Evolutionary conservation across 441 rosid species (phyloP).

Genomic region (Syzygium malaccense): DNA sequence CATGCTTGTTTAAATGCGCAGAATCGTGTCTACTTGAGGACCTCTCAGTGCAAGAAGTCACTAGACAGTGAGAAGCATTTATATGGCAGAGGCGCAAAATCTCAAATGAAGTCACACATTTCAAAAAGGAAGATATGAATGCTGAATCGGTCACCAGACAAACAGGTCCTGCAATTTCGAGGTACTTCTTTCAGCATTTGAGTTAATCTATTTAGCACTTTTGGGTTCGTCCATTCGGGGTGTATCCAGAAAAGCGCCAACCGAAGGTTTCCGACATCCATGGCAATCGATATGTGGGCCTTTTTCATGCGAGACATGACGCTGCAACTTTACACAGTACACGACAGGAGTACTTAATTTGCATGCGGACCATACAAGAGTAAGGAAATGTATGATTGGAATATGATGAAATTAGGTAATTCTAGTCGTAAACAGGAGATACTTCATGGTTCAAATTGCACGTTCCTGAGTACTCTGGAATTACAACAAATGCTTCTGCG

Average conservation of each 20-base stretch:
- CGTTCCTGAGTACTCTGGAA: too few relatives aligned
- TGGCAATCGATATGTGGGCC: neutral
- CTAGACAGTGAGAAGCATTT: neutral
- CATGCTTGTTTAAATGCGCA: neutral
- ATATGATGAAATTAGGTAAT: neutral
- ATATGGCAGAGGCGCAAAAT: fast-evolving
- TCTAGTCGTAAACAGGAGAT: neutral
- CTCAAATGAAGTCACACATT: neutral
- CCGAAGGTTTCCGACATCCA: neutral
- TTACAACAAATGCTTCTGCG: neutral
- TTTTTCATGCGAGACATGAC: neutral
- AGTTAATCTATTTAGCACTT: neutral
- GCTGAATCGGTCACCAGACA: neutral
- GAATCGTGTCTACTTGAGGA: neutral
- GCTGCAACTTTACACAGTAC: fast-evolving
- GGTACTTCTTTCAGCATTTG: neutral
- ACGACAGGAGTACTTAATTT: neutral
- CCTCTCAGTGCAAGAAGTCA: neutral
- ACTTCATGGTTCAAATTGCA: neutral
- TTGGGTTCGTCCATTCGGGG: neutral
- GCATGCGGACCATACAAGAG: neutral
- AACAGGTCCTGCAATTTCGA: neutral
- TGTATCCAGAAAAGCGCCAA: neutral
- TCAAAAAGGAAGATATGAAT: neutral
- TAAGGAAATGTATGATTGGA: neutral